Percentiles rank a stretch among this genome's conserved stretches.
Evolutionary conservation across 2,329 filamentous ascomycete species (phyloP).

Genomic region (Gaeumannomyces sp.): DNA sequence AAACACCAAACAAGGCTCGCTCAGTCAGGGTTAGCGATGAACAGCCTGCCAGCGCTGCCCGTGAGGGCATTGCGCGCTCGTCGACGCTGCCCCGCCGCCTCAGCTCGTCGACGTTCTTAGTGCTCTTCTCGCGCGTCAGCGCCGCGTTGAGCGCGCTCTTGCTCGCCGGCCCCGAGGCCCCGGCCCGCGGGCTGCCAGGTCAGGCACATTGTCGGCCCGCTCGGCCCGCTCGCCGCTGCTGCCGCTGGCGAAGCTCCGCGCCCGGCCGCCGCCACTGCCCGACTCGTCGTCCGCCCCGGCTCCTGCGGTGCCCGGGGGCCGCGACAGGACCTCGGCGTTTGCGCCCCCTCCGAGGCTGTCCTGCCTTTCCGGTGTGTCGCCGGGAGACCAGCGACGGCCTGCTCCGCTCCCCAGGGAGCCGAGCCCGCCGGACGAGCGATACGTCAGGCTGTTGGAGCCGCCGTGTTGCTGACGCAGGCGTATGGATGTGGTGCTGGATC

Average conservation of each 20-base stretch:
- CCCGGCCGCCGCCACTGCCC: slow-evolving; percentile 41
- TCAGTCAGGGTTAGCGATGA: slow-evolving; percentile 79
- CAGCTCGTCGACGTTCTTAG: slow-evolving; percentile 65
- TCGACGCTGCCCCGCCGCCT: slow-evolving; percentile 75
- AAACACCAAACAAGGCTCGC: background rate
- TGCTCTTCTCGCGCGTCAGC: slow-evolving; percentile 57
- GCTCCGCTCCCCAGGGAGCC: slow-evolving; percentile 27
- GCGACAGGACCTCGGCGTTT: slow-evolving; percentile 26
- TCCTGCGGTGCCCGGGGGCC: slow-evolving; percentile 24
- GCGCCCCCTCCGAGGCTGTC: slow-evolving; percentile 38
- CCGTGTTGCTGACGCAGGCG: slow-evolving; percentile 23
- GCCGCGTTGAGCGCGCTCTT: slow-evolving; percentile 48
- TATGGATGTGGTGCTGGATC: slow-evolving; percentile 58
- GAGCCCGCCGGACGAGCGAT: slow-evolving; percentile 44
- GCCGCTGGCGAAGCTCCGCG: slow-evolving; percentile 46
- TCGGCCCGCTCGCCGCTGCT: slow-evolving; percentile 58
- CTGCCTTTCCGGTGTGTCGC: slow-evolving; percentile 48
- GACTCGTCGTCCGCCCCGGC: slow-evolving; percentile 29
- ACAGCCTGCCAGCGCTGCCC: slow-evolving; percentile 55
- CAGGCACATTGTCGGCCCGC: slow-evolving; percentile 53
- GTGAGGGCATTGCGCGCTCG: slow-evolving; percentile 70
- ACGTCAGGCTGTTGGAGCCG: slow-evolving; percentile 31
- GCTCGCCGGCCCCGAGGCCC: slow-evolving; percentile 40
- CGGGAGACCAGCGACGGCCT: slow-evolving; percentile 43
- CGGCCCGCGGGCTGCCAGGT: slow-evolving; percentile 44